Evolutionary conservation across 1,284 basidiomycete species (phyloP), one percentile per base, ranked within the genome.

Genomic region (Fistulina hepatica): DNA sequence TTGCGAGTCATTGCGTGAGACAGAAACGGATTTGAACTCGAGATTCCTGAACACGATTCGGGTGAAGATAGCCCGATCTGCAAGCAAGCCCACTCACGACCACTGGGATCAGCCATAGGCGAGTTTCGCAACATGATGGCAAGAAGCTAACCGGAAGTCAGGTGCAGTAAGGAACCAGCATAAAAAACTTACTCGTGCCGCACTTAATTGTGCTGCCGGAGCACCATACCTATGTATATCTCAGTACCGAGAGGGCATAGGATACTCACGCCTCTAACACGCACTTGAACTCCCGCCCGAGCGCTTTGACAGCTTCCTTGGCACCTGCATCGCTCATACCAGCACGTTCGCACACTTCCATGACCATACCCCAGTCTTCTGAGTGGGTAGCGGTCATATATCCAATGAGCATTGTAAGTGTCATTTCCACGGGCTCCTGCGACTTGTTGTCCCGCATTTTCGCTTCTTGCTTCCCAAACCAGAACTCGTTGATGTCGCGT

Each of bases 61-160:
- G n/a, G n/a, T n/a, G n/a, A n/a, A n/a, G n/a, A n/a, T n/a, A n/a
- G n/a, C n/a, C n/a, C n/a, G n/a, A n/a, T n/a, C n/a, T n/a, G n/a
- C n/a, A n/a, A n/a, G n/a, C n/a, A n/a, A n/a, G n/a, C n/a, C n/a
- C n/a, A n/a, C n/a, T n/a, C n/a, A n/a, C n/a, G n/a, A n/a, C n/a
- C n/a, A n/a, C n/a, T n/a, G n/a, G n/a, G n/a, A n/a, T n/a, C n/a
- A n/a, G n/a, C n/a, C n/a, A n/a, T n/a, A n/a, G n/a, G n/a, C 2
- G 73, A 77, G 47, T 86, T 84, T 21, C 75, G 73, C 15, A 86
- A 64, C 76, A 88, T 81, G 44, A 88, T 76, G 3, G 81, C 83
- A 83, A 82, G 86, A 12, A 88, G 53, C 81, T 84, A 41, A 27
- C 35, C 22, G 36, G 35, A 34, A n/a, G 36, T 43, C 17, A 40